These are phyloP conservation scores for Cutaneotrichosporon spelunceum DNA, from an alignment of 1,284 basidiomycete species.

Conservation along the genomic window DNA sequence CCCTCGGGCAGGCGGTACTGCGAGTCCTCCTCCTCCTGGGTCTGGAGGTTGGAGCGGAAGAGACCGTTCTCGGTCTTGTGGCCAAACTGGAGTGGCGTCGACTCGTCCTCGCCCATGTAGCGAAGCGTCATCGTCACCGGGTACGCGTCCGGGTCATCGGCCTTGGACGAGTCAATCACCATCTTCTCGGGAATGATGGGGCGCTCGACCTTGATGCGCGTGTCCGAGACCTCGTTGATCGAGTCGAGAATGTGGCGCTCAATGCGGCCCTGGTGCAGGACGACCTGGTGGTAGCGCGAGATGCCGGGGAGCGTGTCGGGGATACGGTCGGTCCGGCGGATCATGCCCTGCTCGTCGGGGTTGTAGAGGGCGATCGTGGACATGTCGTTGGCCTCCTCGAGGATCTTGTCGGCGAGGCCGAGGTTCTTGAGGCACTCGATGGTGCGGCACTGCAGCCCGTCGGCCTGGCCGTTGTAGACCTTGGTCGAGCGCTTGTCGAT, in stretches of 20 bases:
- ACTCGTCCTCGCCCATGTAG: conserved; percentile 19
- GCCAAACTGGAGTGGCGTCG: conserved; percentile 16
- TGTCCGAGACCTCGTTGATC: conserved; percentile 17
- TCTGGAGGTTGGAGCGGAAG: conserved; percentile 16
- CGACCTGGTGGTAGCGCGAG: conserved; percentile 16
- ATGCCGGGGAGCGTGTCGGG: conserved; percentile 19
- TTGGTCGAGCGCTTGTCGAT: conserved; percentile 23
- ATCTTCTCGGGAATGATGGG: conserved; percentile 20
- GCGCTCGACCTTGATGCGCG: conserved; percentile 19
- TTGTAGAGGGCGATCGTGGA: conserved; percentile 16
- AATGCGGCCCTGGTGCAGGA: conserved; percentile 21
- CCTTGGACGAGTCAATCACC: conserved; percentile 15
- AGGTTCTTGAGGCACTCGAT: conserved; percentile 18
- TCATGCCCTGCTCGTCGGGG: conserved; percentile 17
- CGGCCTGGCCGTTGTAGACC: conserved; percentile 18
- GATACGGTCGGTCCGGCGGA: conserved; percentile 19
- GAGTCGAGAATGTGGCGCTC: conserved; percentile 23
- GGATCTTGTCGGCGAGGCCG: conserved; percentile 15
- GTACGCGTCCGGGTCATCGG: conserved; percentile 19
- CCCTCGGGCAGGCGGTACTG: conserved; percentile 17
- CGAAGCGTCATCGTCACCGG: conserved; percentile 17
- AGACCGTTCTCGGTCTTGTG: conserved; percentile 21
- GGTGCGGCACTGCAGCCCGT: conserved; percentile 18
- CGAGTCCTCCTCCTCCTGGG: conserved; percentile 19
- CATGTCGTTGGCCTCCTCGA: conserved; percentile 16